A percentile compares a stretch with the other conserved stretches of the same genome.
Evolutionary conservation across 2,329 filamentous ascomycete genomes (phyloP).

Genomic region (Alternaria viburni): DNA sequence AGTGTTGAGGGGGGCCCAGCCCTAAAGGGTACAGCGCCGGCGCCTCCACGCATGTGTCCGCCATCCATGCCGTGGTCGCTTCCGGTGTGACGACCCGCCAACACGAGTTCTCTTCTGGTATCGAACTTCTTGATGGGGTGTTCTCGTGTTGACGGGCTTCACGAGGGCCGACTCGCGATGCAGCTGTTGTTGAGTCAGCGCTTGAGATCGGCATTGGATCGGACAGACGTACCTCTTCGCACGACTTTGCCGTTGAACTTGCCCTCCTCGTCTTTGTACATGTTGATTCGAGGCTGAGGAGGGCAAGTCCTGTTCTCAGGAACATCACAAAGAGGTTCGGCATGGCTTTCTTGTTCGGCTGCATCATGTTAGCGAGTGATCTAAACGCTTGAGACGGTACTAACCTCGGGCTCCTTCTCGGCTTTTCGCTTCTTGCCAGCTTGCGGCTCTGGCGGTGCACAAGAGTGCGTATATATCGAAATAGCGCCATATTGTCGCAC

Average conservation of each 20-base stretch:
- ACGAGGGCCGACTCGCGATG: neutral
- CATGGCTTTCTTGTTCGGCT: neutral
- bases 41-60: conserved; percentile 73
- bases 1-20: conserved; percentile 74
- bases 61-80: conserved; percentile 50
- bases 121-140: neutral
- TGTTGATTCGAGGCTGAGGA: neutral
- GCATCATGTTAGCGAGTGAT: neutral
- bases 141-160: neutral
- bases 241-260: neutral
- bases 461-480: neutral
- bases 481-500: neutral
- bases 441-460: neutral
- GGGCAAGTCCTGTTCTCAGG: neutral
- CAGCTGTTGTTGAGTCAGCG: neutral
- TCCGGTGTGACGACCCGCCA: neutral
- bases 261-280: neutral
- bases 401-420: neutral
- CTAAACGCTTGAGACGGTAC: neutral
- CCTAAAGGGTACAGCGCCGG: conserved; percentile 92
- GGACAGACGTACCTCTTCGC: neutral
- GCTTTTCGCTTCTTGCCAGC: neutral
- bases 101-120: neutral
- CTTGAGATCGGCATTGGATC: neutral
- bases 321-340: neutral